These are phyloP conservation scores for Calonectria hongkongensis DNA, from an alignment of 2,329 filamentous ascomycete genomes.

Conservation along the genomic window DNA sequence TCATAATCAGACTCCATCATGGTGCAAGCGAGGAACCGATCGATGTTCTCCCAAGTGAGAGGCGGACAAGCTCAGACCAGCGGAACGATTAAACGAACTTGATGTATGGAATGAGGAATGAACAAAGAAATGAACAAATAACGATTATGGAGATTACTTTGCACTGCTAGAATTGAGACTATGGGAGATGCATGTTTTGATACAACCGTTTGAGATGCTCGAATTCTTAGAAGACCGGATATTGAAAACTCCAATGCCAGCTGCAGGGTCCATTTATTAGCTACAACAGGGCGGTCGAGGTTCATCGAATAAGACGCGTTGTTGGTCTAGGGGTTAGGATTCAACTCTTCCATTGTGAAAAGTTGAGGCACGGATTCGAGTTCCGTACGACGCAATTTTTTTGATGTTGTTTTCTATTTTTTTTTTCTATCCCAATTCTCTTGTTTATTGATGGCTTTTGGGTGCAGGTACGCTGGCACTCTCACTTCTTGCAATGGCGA, in stretches of 20 bases:
- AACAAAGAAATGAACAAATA: too few relatives aligned
- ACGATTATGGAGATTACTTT: too few relatives aligned
- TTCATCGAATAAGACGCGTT: conserved; percentile 6
- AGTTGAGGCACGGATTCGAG: conserved; percentile 28
- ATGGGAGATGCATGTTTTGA: too few relatives aligned
- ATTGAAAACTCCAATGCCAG: too few relatives aligned
- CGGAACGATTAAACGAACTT: background rate
- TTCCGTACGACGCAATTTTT: conserved; percentile 17
- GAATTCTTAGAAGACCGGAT: too few relatives aligned
- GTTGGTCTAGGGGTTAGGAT: conserved; percentile 30
- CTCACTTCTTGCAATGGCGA: too few relatives aligned
- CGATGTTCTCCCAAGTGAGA: background rate
- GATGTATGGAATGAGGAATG: background rate
- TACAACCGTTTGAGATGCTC: too few relatives aligned
- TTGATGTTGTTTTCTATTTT: background rate
- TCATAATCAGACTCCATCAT: background rate
- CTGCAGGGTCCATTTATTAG: background rate
- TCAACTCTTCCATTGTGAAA: conserved; percentile 27
- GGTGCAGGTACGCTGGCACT: too few relatives aligned
- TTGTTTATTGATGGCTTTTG: too few relatives aligned
- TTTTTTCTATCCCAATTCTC: too few relatives aligned
- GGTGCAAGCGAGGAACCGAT: conserved; percentile 5
- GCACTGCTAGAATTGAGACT: too few relatives aligned
- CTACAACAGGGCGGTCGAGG: background rate
- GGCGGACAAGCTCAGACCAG: background rate